phyloP scores from a whole-genome alignment of 225 moss, liverwort and hornwort species.

The Pseudisothecium myosuroides region DNA sequence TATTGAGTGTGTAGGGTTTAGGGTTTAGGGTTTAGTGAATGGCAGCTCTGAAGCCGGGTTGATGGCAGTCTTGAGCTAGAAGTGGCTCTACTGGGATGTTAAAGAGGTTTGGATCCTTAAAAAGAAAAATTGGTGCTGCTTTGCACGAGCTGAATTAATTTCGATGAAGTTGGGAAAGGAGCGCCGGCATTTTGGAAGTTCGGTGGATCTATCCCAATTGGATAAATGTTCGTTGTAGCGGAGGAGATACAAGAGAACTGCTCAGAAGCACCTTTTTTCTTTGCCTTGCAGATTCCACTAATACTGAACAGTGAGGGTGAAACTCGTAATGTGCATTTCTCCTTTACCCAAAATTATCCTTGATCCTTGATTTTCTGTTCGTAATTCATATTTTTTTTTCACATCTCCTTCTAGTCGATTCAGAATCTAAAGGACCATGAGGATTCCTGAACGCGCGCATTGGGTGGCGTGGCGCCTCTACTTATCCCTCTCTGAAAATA shows the following conservation, averaged over 20 bases:
- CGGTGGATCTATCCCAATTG: background rate
- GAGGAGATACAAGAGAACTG: background rate
- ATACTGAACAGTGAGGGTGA: background rate
- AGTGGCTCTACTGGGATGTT: background rate
- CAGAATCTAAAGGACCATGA: constrained; percentile 2
- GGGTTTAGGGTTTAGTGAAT: background rate
- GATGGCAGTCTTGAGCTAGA: background rate
- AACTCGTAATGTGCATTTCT: background rate
- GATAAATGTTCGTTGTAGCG: background rate
- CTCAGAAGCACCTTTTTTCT: background rate
- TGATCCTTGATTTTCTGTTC: background rate
- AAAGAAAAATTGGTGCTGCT: too few species aligned
- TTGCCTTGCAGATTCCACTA: background rate
- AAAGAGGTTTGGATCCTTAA: background rate
- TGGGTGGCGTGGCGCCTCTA: constrained; percentile 25
- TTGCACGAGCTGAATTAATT: background rate
- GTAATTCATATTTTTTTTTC: background rate
- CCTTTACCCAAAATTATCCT: background rate
- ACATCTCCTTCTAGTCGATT: background rate
- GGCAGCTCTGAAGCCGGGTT: background rate
- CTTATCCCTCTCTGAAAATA: constrained; percentile 9
- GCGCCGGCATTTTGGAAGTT: background rate
- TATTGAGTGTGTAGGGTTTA: background rate
- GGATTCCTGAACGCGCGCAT: constrained; percentile 22
- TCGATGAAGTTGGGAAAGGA: background rate